Evolutionary conservation across 768 basidiomycete species (phyloP).

Genomic region (Rickenella mellea): DNA sequence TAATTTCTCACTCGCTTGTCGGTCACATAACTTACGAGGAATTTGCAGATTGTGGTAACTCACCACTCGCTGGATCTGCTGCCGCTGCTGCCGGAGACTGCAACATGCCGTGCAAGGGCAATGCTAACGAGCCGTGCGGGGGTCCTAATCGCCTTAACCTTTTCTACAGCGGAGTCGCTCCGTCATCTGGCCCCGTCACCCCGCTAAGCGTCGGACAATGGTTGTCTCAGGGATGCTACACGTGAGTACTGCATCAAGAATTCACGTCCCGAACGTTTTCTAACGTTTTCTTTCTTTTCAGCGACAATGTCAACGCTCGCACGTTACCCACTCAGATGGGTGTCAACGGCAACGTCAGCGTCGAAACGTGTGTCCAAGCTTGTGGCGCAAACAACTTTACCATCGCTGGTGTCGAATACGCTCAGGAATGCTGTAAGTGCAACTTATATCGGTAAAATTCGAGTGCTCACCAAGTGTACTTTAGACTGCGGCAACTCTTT

Average conservation of each 20-base stretch:
- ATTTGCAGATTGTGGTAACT: too few species aligned
- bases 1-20: too few species aligned
- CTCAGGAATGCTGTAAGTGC: constrained; percentile 50
- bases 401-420: constrained; percentile 68
- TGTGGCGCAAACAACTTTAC: constrained; percentile 53
- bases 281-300: not conserved
- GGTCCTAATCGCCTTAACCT: constrained; percentile 58
- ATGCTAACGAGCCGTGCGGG: constrained; percentile 59
- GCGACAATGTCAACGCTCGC: constrained; percentile 6
- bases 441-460: constrained; percentile 1
- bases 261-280: constrained; percentile 36
- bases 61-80: too few species aligned
- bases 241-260: constrained; percentile 42
- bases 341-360: constrained; percentile 36
- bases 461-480: too few species aligned
- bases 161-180: constrained; percentile 34
- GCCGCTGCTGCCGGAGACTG: too few species aligned
- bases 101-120: constrained; percentile 57
- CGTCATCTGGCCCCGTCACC: constrained; percentile 34
- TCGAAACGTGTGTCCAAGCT: constrained; percentile 48
- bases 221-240: constrained; percentile 57
- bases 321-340: constrained; percentile 4
- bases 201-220: constrained; percentile 44
- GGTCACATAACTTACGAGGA: too few species aligned
- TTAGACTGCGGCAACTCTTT: constrained; percentile 58